Evolutionary conservation across 345 rosid genomes (phyloP), one percentile per base, ranked within the genome.

Genomic region (Mallotus nudiflorus): DNA sequence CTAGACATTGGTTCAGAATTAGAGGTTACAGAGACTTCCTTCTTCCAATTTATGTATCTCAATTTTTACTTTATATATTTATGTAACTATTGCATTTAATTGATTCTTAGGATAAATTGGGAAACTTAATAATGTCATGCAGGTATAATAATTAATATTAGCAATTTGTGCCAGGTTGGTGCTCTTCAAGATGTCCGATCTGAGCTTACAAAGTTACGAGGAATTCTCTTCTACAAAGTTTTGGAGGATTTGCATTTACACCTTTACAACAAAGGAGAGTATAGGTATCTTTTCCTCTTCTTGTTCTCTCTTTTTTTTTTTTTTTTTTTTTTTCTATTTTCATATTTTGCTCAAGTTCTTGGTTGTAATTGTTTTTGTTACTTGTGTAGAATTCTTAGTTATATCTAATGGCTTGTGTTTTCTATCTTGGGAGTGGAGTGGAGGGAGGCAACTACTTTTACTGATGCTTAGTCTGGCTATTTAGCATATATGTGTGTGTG

Each of bases 141-240:
- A 45, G 31, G 68, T 46, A 15, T 67, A 60, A 15, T 69, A 68
- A 44, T 35, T 18, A 25, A 27, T 64, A 6, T 67, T 37, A 75
- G 53, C 67, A 57, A 35, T 39, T 31, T 75, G 49, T 63, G 70
- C 59, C 76, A 95, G 99, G 99, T 95, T 76, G 98, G 99, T 65
- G 96, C 98, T 71, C 97, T 95, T 82, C 99, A 92, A 91, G 99
- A 95, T 80, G 88, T 95, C 62, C 85, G 97, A 82, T 90, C 98
- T 78, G 99, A 92, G 87, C 82, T 95, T 74, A 77, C 88, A 70
- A 92, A 95, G 82, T 77, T 95, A 85, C 85, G 92, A 46, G 98
- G 98, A 75, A 85, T 83, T 67, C 79, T 92, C 42, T 95, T 95
- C 81, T 92, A 82, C 74, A 89, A 88, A 83, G 73, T 95, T 75